phyloP scores from a whole-genome alignment of 2,329 filamentous ascomycete species.

The Alternaria novae-zelandiae region DNA sequence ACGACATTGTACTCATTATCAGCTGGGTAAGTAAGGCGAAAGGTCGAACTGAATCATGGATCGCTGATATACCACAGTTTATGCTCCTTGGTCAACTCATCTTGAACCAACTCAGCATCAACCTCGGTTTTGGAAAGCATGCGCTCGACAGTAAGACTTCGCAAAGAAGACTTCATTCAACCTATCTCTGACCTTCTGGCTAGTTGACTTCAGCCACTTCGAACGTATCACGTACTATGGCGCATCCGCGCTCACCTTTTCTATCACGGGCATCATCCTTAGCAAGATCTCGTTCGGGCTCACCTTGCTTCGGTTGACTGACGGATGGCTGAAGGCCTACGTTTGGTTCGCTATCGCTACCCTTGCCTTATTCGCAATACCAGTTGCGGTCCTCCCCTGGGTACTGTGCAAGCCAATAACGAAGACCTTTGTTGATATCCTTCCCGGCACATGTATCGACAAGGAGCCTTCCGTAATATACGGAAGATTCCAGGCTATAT shows the following conservation, averaged over 20 bases:
- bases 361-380: conserved; percentile 8
- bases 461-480: conserved; percentile 9
- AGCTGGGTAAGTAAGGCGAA: conserved; percentile 1
- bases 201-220: conserved; percentile 2
- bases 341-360: conserved; percentile 15
- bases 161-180: neutral
- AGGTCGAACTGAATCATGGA: neutral
- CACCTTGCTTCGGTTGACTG: conserved; percentile 15
- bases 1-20: neutral
- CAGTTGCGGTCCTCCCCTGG: conserved; percentile 9
- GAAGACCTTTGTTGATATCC: conserved; percentile 10
- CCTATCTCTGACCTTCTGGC: neutral
- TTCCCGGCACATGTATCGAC: conserved; percentile 10
- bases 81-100: neutral
- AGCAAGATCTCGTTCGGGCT: conserved; percentile 21
- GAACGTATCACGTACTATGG: conserved; percentile 8
- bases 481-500: conserved; percentile 10
- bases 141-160: conserved; percentile 3
- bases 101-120: conserved; percentile 1
- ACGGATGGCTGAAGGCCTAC: conserved; percentile 8
- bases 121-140: conserved; percentile 8
- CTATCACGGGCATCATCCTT: conserved; percentile 1
- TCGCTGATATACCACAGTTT: neutral
- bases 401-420: conserved; percentile 10
- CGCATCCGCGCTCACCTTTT: conserved; percentile 3